A percentile compares a stretch with the other conserved stretches of the same genome.
Conservation (phyloP, 78 protist genomes). For the Polysphondylium violaceum region DNA sequence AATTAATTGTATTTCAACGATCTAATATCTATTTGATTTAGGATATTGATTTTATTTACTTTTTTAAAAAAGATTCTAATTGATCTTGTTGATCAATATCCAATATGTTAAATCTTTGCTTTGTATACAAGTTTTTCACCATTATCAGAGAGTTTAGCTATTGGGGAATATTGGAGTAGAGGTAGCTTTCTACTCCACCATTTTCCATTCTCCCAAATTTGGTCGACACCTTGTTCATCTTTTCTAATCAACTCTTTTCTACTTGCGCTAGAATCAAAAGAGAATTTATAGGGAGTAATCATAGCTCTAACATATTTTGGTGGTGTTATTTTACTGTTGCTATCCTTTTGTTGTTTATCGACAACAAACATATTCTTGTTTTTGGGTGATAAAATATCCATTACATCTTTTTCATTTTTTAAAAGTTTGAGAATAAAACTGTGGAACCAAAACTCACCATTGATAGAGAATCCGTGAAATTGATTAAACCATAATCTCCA, state of each 20-base stretch:
- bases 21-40: too few relatives aligned
- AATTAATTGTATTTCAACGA: too few relatives aligned
- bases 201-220: background rate
- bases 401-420: slow-evolving; percentile 6
- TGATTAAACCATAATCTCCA: slow-evolving; percentile 57
- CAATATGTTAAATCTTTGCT: too few relatives aligned
- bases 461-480: background rate
- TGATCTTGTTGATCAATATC: too few relatives aligned
- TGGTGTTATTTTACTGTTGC: background rate
- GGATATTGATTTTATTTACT: too few relatives aligned
- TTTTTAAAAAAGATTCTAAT: too few relatives aligned
- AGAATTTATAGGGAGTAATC: slow-evolving; percentile 22
- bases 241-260: too few relatives aligned
- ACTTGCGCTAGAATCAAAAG: background rate
- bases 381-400: too few relatives aligned
- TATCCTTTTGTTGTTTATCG: slow-evolving; percentile 1
- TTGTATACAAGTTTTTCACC: background rate
- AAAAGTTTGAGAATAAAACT: background rate
- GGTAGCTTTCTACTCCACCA: background rate
- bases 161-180: background rate
- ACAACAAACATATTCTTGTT: background rate
- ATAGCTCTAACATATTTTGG: slow-evolving; percentile 19
- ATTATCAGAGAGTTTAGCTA: background rate
- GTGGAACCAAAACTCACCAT: background rate
- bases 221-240: background rate